phyloP scores from a whole-genome alignment of 345 rosid species.

The Citrus australasica region DNA sequence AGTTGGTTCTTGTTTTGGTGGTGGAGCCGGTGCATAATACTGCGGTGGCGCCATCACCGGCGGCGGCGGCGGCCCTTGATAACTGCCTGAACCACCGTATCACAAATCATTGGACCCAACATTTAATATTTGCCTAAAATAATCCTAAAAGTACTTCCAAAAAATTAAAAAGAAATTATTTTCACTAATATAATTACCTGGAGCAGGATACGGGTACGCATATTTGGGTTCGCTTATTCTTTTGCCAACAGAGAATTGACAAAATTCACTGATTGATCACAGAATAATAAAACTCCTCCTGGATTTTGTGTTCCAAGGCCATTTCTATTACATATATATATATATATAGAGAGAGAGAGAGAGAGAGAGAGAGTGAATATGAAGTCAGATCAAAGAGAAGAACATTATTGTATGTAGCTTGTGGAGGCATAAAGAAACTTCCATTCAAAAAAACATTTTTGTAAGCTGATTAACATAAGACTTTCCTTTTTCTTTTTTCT shows the following conservation, averaged over 20 bases:
- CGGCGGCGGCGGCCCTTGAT: constrained; percentile 25
- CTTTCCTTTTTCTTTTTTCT: too few relatives aligned
- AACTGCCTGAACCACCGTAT: constrained; percentile 12
- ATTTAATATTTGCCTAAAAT: not conserved
- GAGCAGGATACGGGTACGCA: constrained; percentile 54
- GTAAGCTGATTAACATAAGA: not conserved
- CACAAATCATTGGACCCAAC: not conserved
- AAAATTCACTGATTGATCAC: not conserved
- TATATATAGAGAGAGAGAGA: too few relatives aligned
- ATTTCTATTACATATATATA: too few relatives aligned
- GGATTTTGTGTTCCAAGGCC: too few relatives aligned
- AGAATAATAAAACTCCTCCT: not conserved
- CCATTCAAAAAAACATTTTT: not conserved
- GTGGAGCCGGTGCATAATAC: constrained; percentile 42
- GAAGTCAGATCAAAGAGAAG: not conserved
- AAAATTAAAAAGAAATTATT: too few relatives aligned
- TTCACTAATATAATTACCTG: constrained; percentile 22
- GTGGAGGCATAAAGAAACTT: not conserved
- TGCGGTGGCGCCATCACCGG: constrained; percentile 61
- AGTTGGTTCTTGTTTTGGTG: constrained; percentile 32
- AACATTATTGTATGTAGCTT: not conserved
- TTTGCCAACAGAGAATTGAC: not conserved
- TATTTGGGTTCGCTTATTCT: constrained; percentile 46
- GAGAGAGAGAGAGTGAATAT: too few relatives aligned
- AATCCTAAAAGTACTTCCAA: not conserved